A percentile compares a stretch with the other conserved stretches of the same genome.
phyloP scores from a whole-genome alignment of 164 flowering plant genomes.

The Berberis thunbergii region DNA sequence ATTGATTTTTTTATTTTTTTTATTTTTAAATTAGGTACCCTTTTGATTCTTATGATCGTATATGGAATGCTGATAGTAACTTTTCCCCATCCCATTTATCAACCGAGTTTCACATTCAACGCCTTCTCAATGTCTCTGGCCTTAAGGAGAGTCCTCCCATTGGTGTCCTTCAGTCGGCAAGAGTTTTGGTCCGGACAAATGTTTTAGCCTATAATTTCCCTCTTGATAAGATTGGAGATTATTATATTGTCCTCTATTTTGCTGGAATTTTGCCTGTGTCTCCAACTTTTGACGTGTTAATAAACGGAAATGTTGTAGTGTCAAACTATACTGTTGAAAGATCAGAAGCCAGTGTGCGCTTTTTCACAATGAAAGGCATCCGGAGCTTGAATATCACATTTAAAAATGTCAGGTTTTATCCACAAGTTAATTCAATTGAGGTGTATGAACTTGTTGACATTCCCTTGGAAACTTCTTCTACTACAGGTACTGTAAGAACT shows the following conservation, averaged over 20 bases:
- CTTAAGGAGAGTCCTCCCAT: slow-evolving; percentile 52
- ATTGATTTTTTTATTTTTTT: background rate
- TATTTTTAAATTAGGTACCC: slow-evolving; percentile 49
- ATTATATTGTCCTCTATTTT: slow-evolving; percentile 61
- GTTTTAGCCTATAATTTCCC: slow-evolving; percentile 45
- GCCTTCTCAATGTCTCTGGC: slow-evolving; percentile 26
- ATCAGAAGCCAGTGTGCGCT: slow-evolving; percentile 33
- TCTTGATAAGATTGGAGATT: slow-evolving; percentile 46
- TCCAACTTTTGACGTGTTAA: slow-evolving; percentile 47
- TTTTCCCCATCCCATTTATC: slow-evolving; percentile 56
- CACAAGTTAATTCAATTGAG: slow-evolving; percentile 75
- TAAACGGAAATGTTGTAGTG: slow-evolving; percentile 43
- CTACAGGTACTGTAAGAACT: slow-evolving; percentile 46
- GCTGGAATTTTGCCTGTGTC: slow-evolving; percentile 75
- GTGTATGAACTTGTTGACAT: slow-evolving; percentile 64
- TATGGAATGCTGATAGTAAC: slow-evolving; percentile 65
- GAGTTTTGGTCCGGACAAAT: slow-evolving; percentile 49
- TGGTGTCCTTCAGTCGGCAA: slow-evolving; percentile 60
- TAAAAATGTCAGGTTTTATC: slow-evolving; percentile 40
- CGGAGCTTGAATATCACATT: slow-evolving; percentile 49
- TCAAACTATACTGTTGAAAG: slow-evolving; percentile 43
- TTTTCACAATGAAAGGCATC: slow-evolving; percentile 27
- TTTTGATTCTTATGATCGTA: slow-evolving; percentile 65
- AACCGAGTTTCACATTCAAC: slow-evolving; percentile 30
- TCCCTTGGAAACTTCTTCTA: slow-evolving; percentile 61